These are phyloP conservation scores for Pseudomassariella vexata DNA, from an alignment of 2,329 filamentous ascomycete genomes.

Conservation along the genomic window DNA sequence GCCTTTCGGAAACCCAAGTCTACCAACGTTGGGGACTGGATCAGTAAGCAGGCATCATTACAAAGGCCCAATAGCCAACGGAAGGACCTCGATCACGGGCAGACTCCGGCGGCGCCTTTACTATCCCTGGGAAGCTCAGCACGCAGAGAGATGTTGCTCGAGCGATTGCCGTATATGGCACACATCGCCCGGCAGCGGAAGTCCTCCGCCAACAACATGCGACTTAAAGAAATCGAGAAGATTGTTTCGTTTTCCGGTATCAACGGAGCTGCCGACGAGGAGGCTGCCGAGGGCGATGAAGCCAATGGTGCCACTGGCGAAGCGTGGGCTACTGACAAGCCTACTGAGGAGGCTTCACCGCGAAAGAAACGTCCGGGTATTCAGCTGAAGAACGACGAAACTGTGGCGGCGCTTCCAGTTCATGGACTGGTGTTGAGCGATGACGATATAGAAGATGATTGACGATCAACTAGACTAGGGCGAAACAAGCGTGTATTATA, in stretches of 20 bases:
- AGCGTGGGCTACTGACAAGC: slow-evolving; percentile 57
- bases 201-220: neutral
- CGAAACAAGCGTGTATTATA: too few species aligned
- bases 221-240: slow-evolving; percentile 41
- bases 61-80: slow-evolving; percentile 12
- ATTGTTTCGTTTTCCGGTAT: slow-evolving; percentile 63
- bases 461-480: too few species aligned
- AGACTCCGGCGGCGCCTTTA: slow-evolving; percentile 28
- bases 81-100: slow-evolving; percentile 17
- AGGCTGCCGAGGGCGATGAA: slow-evolving; percentile 32
- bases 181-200: slow-evolving; percentile 48
- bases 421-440: slow-evolving; percentile 71
- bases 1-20: slow-evolving; percentile 41
- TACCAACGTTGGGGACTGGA: slow-evolving; percentile 17
- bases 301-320: slow-evolving; percentile 33
- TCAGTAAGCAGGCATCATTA: slow-evolving; percentile 12
- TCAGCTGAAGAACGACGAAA: slow-evolving; percentile 21
- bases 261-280: slow-evolving; percentile 27
- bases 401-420: slow-evolving; percentile 31
- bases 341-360: slow-evolving; percentile 47
- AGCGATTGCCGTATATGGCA: slow-evolving; percentile 81
- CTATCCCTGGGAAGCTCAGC: slow-evolving; percentile 60
- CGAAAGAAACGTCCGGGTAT: slow-evolving; percentile 38
- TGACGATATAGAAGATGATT: slow-evolving; percentile 76
- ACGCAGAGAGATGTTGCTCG: slow-evolving; percentile 70